Base-by-base conservation (phyloP, 768 basidiomycete genomes). In the Mrakia hoshinonis region DNA sequence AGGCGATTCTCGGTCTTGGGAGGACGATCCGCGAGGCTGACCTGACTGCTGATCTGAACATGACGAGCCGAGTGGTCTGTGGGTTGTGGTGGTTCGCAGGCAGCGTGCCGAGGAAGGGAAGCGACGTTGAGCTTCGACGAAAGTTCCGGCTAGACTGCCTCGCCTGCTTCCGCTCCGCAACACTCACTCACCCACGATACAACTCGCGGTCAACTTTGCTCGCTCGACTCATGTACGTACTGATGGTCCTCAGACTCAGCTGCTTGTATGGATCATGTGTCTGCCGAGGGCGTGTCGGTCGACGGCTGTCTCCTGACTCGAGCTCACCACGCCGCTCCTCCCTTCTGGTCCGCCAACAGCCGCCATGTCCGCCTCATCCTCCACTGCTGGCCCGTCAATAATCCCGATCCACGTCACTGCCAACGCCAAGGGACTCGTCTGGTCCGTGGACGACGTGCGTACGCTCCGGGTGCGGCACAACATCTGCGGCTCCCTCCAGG, bases 401-500 rank as follows among this genome's bases (percentile, higher is more conserved):
- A 58, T 72, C 46, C 70, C 70, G 1, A 72, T 72, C 36, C 70
- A 72, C 47, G 65, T 72, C 55, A 49, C 47, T 1, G 52, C 70
- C 49, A 48, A 72, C 36, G 24, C 58, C 10, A 72, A 67, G 29
- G 70, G 54, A 18, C 65, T 48, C 47, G 60, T 72, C 22, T 72
- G 70, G 70, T 72, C 70, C 7, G 64, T 58, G 22, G 63, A 65
- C 26, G 95, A 92, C 77, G 87, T 92, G 75, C 87, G 88, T 11
- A 83, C 81, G 7, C 81, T 99, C 12, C 90, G 96, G 47, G 85
- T 89, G 38, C 81, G 87, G 75, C 87, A 96, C 79, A 87, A 83
- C 69, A 84, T 98, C 60, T 92, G 90, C 76, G 93, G 95, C 46
- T 82, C 92, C 54, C 81, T 97, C 54, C 84, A 86, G 0, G 96